Conservation (phyloP, 108 stramenopile genomes). For the Cylindrotheca closterium region DNA sequence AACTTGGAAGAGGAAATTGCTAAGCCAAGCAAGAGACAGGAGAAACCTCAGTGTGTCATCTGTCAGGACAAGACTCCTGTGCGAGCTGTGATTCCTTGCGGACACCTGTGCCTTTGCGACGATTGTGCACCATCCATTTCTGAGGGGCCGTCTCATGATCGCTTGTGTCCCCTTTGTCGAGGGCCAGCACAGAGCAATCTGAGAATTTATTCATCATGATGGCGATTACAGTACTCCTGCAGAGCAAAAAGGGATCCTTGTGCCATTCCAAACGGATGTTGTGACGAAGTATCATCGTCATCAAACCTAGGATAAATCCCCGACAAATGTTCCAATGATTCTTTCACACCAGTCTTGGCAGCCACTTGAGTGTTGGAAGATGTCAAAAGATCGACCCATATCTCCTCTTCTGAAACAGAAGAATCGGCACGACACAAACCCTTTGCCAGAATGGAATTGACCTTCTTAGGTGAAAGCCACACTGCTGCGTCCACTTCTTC, state of each 20-base stretch:
- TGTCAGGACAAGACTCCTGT: background rate
- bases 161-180: background rate
- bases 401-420: background rate
- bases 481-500: conserved; percentile 28
- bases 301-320: conserved; percentile 25
- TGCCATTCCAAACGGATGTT: conserved; percentile 15
- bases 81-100: background rate
- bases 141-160: background rate
- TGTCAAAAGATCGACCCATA: background rate
- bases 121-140: background rate
- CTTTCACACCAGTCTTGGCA: too few relatives aligned
- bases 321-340: conserved; percentile 6
- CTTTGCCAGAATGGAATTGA: background rate
- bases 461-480: conserved; percentile 18
- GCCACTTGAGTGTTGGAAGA: background rate
- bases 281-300: background rate
- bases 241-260: conserved; percentile 32
- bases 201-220: background rate
- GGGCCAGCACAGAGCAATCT: background rate
- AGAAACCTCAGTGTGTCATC: background rate
- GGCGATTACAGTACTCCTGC: conserved; percentile 12
- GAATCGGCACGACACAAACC: background rate
- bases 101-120: background rate
- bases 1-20: too few relatives aligned
- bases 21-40: too few relatives aligned